A percentile compares a stretch with the other conserved stretches of the same genome.
Conservation (phyloP, 2,329 filamentous ascomycete genomes). For the Colletotrichum sp. region DNA sequence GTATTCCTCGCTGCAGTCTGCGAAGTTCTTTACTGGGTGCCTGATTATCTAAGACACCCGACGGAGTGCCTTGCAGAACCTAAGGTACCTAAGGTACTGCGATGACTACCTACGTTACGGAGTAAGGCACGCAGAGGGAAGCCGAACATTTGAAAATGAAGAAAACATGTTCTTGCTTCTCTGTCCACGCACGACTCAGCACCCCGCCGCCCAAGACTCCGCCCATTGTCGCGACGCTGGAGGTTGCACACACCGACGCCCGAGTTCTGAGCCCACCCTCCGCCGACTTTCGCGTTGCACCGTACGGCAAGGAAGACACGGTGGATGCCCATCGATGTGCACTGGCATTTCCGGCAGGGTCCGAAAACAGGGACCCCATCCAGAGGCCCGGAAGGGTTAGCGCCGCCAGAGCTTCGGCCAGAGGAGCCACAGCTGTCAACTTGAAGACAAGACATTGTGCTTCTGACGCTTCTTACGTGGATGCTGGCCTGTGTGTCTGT, state of each 20-base stretch:
- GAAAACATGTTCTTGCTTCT: not conserved
- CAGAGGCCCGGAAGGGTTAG: constrained; percentile 3
- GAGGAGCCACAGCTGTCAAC: constrained; percentile 9
- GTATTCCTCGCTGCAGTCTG: not conserved
- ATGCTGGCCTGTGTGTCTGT: not conserved
- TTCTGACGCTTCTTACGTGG: not conserved
- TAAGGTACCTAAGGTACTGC: not conserved
- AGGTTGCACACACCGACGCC: not conserved
- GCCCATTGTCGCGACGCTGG: not conserved
- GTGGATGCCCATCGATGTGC: not conserved
- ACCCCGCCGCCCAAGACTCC: not conserved
- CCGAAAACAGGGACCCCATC: constrained; percentile 6
- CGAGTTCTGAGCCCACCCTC: not conserved
- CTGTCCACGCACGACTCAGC: not conserved
- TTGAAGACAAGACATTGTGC: constrained; percentile 9
- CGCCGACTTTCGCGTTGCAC: not conserved
- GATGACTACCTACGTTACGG: not conserved
- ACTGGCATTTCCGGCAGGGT: constrained; percentile 12
- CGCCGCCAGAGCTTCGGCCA: not conserved
- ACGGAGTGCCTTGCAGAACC: not conserved
- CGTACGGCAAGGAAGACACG: not conserved
- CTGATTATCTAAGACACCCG: constrained; percentile 2
- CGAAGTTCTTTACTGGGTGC: not conserved
- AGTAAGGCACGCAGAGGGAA: not conserved
- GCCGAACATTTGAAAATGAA: not conserved